Evolutionary conservation across 1,284 basidiomycete genomes (phyloP), one percentile per base, ranked within the genome.

Genomic region (Papiliotrema nemorosa): DNA sequence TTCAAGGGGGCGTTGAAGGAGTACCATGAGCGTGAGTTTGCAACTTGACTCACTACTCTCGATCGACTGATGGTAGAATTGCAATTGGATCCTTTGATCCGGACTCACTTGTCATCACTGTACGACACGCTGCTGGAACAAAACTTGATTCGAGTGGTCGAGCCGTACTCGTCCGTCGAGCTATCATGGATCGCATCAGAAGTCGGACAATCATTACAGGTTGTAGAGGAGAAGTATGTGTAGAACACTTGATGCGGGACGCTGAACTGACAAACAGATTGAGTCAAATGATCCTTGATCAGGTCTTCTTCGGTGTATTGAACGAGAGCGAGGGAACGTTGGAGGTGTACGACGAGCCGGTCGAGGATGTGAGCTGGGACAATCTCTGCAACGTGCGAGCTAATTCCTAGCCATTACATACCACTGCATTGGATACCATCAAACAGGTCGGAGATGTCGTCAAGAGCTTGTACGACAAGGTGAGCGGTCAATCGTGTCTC

Each of bases 211-310:
- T 88, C 88, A 13, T 78, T 89, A 37, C 85, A 90, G 65, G 86
- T 85, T n/a, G 91, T 98, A 5, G 96, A 98, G 76, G 82, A 86
- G 21, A 98, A 97, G 90, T 91, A 58, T 59, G 78, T 29, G 40
- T 13, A 7, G 25, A 6, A 21, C 21, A 25, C 47, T n/a, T 47
- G 22, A 52, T 60, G 9, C 31, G 9, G 21, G 18, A 27, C 5
- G 44, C n/a, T 22, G 36, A 50, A 39, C 52, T 59, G 48, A 58
- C 21, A 1, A 20, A 34, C 20, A 50, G 58, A 47, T 76, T 98
- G 45, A 91, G 88, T 44, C 94, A 97, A 72, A 97, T 98, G 94
- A 97, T 98, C 58, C 78, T 98, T 37, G 94, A 98, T 75, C 93
- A 94, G 65, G 84, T 93, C 1, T 84, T 98, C 64, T 83, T 90